phyloP scores from a whole-genome alignment of 441 rosid species.

The Gossypium aridum region DNA sequence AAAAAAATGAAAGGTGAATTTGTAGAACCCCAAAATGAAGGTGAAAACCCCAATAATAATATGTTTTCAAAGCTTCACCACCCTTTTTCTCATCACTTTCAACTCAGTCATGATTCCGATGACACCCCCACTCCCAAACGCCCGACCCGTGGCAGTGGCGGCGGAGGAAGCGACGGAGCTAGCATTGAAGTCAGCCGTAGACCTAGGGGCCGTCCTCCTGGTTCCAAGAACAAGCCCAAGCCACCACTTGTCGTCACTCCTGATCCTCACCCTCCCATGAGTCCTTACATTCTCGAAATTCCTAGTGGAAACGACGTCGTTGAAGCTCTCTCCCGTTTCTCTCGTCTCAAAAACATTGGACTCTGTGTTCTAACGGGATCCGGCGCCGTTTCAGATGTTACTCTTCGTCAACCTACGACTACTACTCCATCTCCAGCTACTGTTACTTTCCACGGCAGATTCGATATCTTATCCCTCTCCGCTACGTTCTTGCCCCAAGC shows the following conservation, averaged over 20 bases:
- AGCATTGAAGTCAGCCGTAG: conserved; percentile 59
- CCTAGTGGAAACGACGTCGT: conserved; percentile 71
- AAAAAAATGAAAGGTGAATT: neutral
- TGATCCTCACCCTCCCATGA: conserved; percentile 61
- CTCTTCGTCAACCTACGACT: conserved; percentile 63
- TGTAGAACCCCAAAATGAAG: neutral
- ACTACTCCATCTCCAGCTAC: conserved; percentile 55
- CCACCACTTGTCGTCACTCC: conserved; percentile 49
- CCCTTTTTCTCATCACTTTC: conserved; percentile 40
- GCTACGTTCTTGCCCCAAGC: conserved; percentile 61
- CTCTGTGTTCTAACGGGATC: conserved; percentile 68
- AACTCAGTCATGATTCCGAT: conserved; percentile 28
- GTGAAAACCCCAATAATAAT: conserved; percentile 12
- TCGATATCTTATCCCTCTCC: conserved; percentile 73
- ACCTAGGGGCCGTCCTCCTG: conserved; percentile 80
- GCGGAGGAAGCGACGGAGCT: conserved; percentile 38
- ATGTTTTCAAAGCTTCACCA: conserved; percentile 34
- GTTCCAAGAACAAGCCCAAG: conserved; percentile 75
- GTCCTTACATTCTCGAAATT: conserved; percentile 75
- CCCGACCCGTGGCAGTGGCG: neutral
- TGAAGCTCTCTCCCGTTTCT: conserved; percentile 53
- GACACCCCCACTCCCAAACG: conserved; percentile 12
- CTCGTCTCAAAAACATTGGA: conserved; percentile 50
- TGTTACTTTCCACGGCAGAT: conserved; percentile 76
- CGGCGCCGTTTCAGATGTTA: conserved; percentile 69